Evolutionary conservation across 306 rosid species (phyloP).

Genomic region (Vicia faba): DNA sequence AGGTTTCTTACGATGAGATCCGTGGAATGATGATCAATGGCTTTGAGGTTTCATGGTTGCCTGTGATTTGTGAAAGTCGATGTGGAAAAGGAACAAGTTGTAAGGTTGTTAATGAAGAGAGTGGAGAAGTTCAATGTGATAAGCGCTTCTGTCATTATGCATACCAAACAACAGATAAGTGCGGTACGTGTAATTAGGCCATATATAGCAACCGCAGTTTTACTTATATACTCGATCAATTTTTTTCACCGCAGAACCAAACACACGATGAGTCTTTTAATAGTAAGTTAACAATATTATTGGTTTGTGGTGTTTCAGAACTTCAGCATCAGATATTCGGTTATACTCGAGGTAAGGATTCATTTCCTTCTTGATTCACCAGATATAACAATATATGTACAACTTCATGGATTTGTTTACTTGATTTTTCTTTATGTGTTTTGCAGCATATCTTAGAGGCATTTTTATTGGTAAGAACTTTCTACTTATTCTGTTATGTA

Average conservation of each 20-base stretch:
- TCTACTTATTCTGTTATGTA: not conserved
- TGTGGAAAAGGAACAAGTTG: slow-evolving; percentile 26
- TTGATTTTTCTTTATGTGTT: not conserved
- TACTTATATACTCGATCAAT: no score
- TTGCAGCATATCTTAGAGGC: slow-evolving; percentile 40
- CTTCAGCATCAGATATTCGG: not conserved
- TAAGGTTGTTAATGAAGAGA: slow-evolving; percentile 14
- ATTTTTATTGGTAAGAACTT: slow-evolving; percentile 32
- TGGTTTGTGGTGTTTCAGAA: slow-evolving; percentile 16
- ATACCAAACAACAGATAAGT: slow-evolving; percentile 36
- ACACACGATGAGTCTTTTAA: not conserved
- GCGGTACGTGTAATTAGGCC: slow-evolving; percentile 8
- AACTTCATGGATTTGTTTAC: not conserved
- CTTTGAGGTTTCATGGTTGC: slow-evolving; percentile 36
- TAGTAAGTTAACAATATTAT: not conserved
- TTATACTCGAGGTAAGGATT: slow-evolving; percentile 26
- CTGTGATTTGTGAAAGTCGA: slow-evolving; percentile 22
- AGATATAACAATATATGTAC: not conserved
- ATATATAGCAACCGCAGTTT: no score
- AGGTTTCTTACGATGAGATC: slow-evolving; percentile 13
- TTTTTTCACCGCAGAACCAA: no score
- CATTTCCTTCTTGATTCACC: not conserved
- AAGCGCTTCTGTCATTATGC: slow-evolving; percentile 35
- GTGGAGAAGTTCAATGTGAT: slow-evolving; percentile 30
- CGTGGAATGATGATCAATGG: not conserved